These are phyloP conservation scores for Populus hybrid DNA, from an alignment of 441 rosid genomes.

Conservation along the genomic window DNA sequence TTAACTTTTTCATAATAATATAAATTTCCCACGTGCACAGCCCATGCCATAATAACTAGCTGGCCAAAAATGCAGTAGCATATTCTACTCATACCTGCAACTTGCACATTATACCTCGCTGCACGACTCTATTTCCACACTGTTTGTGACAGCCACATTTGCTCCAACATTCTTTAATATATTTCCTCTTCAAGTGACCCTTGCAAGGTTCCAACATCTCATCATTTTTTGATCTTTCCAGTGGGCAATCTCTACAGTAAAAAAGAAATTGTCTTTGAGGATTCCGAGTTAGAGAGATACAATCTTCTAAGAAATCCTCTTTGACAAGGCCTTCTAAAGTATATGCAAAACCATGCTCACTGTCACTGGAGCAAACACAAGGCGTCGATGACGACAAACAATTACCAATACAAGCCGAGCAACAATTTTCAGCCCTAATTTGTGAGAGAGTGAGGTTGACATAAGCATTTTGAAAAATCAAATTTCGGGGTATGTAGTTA, in stretches of 20 bases:
- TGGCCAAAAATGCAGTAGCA: neutral
- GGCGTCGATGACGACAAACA: constrained; percentile 54
- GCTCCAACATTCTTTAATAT: constrained; percentile 85
- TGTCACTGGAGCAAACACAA: constrained; percentile 57
- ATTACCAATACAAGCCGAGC: constrained; percentile 63
- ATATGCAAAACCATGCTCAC: constrained; percentile 50
- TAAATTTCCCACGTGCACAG: neutral
- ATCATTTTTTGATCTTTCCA: constrained; percentile 58
- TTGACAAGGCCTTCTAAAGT: constrained; percentile 53
- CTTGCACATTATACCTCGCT: constrained; percentile 71
- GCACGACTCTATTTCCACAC: constrained; percentile 92
- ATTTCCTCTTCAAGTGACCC: constrained; percentile 76
- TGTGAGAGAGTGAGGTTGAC: constrained; percentile 58
- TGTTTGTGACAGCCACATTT: constrained; percentile 78
- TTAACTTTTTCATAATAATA: neutral
- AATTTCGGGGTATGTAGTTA: constrained; percentile 55
- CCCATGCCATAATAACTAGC: constrained; percentile 6
- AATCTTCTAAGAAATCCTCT: constrained; percentile 60
- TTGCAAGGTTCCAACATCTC: constrained; percentile 66
- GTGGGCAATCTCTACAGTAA: constrained; percentile 67
- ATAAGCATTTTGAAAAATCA: constrained; percentile 54
- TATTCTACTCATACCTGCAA: constrained; percentile 53
- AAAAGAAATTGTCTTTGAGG: constrained; percentile 47
- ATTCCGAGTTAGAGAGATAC: constrained; percentile 56
- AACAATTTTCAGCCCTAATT: constrained; percentile 53